phyloP scores from a whole-genome alignment of 1,139 yeast genomes.

The Lodderomyces oxycetoniae region DNA sequence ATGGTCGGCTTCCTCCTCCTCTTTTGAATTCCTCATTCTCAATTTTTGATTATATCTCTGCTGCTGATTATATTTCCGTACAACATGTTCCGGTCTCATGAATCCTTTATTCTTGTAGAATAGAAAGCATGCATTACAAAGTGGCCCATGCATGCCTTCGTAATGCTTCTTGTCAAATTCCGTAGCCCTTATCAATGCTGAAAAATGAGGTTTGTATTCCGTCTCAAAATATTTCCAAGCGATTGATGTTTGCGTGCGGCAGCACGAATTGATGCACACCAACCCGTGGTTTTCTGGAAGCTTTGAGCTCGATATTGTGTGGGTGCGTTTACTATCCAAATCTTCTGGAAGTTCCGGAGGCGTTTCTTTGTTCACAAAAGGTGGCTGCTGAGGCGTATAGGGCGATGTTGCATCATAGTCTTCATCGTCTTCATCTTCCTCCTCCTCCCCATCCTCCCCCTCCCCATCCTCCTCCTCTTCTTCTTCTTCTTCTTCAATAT shows the following conservation, averaged over 20 bases:
- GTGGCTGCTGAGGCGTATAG: slow-evolving; percentile 41
- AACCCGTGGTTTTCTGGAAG: slow-evolving; percentile 40
- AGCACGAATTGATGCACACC: slow-evolving; percentile 41
- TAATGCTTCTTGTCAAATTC: slow-evolving; percentile 39
- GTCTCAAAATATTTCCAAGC: slow-evolving; percentile 48
- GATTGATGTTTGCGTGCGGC: slow-evolving; percentile 38
- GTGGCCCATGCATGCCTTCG: slow-evolving; percentile 50
- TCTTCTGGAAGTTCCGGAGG: slow-evolving; percentile 26
- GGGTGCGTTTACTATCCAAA: slow-evolving; percentile 42
- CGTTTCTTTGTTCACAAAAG: slow-evolving; percentile 19
- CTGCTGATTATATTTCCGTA: slow-evolving; percentile 44
- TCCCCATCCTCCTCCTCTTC: slow-evolving; percentile 16
- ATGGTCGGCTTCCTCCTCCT: slow-evolving; percentile 22
- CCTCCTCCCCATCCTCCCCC: slow-evolving; percentile 14
- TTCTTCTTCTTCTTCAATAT: slow-evolving; percentile 16
- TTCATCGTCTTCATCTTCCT: slow-evolving; percentile 17
- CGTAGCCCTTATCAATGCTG: slow-evolving; percentile 35
- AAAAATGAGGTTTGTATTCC: slow-evolving; percentile 37
- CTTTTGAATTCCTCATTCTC: slow-evolving; percentile 13
- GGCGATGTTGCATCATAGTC: slow-evolving; percentile 27
- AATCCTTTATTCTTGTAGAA: slow-evolving; percentile 48
- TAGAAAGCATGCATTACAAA: slow-evolving; percentile 48
- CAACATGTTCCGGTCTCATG: slow-evolving; percentile 48
- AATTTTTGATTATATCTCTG: slow-evolving; percentile 36
- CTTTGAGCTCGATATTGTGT: slow-evolving; percentile 37